Evolutionary conservation across 768 basidiomycete species (phyloP).

Genomic region (Tephrocybe sp.): DNA sequence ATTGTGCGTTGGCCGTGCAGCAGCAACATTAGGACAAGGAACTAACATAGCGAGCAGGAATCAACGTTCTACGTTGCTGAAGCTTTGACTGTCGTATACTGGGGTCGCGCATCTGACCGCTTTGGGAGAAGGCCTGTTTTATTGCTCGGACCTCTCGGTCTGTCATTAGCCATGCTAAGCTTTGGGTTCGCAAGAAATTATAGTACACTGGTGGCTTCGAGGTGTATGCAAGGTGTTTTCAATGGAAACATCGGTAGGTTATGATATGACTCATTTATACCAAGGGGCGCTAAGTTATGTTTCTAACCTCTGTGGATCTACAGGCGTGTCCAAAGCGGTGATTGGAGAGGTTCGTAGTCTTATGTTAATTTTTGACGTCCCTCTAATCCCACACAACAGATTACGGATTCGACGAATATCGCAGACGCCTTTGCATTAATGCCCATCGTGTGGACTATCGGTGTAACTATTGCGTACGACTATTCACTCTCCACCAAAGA

Average conservation of each 20-base stretch:
- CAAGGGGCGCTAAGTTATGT: not conserved
- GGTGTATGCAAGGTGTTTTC: conserved; percentile 23
- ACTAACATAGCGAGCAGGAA: conserved; percentile 21
- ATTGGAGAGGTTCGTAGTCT: conserved; percentile 16
- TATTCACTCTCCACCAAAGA: not conserved
- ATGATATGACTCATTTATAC: not conserved
- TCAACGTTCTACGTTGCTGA: conserved; percentile 33
- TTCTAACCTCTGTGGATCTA: not conserved
- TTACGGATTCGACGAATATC: conserved; percentile 25
- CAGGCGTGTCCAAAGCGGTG: conserved; percentile 19
- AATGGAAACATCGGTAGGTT: conserved; percentile 38
- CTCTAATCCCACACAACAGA: conserved; percentile 11
- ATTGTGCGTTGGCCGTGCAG: conserved; percentile 32
- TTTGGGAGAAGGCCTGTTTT: conserved; percentile 31
- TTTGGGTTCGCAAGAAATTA: conserved; percentile 32
- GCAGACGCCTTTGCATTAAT: conserved; percentile 26
- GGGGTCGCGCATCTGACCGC: conserved; percentile 32
- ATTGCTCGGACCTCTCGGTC: conserved; percentile 29
- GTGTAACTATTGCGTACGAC: conserved; percentile 23
- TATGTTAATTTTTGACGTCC: not conserved
- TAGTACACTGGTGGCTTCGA: conserved; percentile 8
- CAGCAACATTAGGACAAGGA: not conserved
- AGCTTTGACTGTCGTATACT: conserved; percentile 25
- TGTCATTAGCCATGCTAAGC: conserved; percentile 26
- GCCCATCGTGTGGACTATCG: conserved; percentile 25